Conservation (phyloP, 192 early-diverging fungal species). For the Podila minutissima region DNA sequence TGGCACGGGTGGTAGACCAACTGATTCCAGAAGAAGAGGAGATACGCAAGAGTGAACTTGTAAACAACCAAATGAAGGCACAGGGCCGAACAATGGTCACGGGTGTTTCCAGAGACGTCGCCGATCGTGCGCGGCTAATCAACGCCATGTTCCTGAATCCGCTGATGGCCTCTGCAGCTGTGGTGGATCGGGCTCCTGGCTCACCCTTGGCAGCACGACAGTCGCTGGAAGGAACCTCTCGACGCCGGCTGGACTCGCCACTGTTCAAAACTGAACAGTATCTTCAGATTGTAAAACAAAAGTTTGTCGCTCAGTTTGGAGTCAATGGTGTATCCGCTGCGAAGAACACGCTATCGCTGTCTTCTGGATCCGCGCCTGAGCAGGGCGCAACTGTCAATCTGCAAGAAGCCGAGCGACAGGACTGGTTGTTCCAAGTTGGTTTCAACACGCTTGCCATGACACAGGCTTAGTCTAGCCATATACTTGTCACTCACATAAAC, state of each 20-base stretch:
- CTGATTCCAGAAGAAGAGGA: constrained; percentile 12
- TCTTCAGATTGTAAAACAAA: constrained; percentile 2
- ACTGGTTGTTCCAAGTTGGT: constrained; percentile 34
- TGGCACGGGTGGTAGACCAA: constrained; percentile 21
- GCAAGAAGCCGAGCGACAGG: background rate
- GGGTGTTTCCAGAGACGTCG: constrained; percentile 22
- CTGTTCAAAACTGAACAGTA: constrained; percentile 30
- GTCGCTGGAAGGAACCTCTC: background rate
- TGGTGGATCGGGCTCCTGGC: background rate
- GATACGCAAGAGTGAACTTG: background rate
- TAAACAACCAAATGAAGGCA: background rate
- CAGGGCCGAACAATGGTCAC: background rate
- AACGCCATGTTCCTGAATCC: constrained; percentile 25
- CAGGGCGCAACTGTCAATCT: background rate
- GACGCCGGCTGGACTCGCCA: constrained; percentile 7
- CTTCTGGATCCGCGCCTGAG: background rate
- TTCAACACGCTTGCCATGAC: constrained; percentile 27
- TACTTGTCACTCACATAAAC: background rate
- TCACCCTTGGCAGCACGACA: background rate
- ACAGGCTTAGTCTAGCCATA: too few relatives aligned
- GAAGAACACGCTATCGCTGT: too few relatives aligned
- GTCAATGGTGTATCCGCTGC: background rate
- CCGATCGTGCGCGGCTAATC: constrained; percentile 20
- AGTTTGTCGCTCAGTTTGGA: constrained; percentile 28
- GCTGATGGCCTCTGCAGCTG: background rate